Conservation (phyloP, 2,329 filamentous ascomycete species). For the Alternaria novae-zelandiae region DNA sequence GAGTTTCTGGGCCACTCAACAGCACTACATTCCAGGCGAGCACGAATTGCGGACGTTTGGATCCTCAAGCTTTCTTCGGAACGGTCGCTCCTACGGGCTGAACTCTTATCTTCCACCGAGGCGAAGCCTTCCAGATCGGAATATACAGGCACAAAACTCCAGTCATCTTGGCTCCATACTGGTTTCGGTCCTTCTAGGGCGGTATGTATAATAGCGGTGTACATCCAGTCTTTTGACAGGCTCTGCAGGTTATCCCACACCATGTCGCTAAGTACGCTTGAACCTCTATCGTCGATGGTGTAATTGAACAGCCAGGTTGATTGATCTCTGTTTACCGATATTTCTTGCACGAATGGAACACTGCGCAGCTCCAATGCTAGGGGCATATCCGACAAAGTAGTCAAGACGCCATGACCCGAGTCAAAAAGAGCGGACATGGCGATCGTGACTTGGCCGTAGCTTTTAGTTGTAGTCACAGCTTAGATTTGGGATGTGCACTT, state of each 20-base stretch:
- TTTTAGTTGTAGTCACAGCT: not conserved
- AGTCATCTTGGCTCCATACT: not conserved
- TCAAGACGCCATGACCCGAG: not conserved
- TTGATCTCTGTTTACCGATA: not conserved
- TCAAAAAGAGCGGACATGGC: not conserved
- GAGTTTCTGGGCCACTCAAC: not conserved
- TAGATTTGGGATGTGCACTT: not conserved
- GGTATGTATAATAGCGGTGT: not conserved
- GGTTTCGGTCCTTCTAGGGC: not conserved
- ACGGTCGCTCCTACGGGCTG: not conserved
- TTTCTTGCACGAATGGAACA: not conserved
- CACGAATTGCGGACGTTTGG: not conserved
- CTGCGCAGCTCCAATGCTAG: not conserved
- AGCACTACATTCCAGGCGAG: not conserved
- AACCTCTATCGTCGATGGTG: not conserved
- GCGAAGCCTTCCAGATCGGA: not conserved
- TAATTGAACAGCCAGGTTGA: not conserved
- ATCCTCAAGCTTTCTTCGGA: not conserved
- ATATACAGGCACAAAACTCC: not conserved
- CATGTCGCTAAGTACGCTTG: not conserved
- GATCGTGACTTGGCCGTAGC: not conserved
- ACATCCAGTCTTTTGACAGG: not conserved
- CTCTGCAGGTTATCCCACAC: not conserved
- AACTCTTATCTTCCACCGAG: not conserved
- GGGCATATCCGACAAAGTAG: not conserved